These are phyloP conservation scores for Acanthamoeba culbertsoni DNA, from an alignment of 208 protist species.

Conservation along the genomic window DNA sequence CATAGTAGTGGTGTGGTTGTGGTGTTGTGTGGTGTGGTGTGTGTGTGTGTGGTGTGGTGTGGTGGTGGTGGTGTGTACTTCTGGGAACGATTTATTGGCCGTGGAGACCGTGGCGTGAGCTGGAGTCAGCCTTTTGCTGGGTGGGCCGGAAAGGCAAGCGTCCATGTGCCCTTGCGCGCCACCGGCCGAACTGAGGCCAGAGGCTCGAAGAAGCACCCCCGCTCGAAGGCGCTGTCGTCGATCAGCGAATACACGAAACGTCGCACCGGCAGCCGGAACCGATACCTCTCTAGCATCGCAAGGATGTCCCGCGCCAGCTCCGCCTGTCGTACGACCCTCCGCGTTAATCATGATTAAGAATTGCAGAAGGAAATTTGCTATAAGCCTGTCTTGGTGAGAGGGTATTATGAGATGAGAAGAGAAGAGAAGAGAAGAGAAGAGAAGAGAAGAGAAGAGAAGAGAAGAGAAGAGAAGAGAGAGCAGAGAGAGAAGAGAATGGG, in stretches of 20 bases:
- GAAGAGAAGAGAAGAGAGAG: too few relatives aligned
- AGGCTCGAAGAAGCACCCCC: background rate
- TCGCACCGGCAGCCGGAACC: background rate
- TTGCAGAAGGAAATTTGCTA: background rate
- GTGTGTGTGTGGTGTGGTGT: too few relatives aligned
- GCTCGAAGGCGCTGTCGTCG: background rate
- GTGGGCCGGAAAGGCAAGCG: background rate
- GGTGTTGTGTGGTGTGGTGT: too few relatives aligned
- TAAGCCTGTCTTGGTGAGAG: too few relatives aligned
- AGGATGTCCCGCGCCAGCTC: background rate
- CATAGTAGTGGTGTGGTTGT: too few relatives aligned
- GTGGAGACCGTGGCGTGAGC: too few relatives aligned
- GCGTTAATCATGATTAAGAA: too few relatives aligned
- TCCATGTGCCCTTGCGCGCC: constrained; percentile 24
- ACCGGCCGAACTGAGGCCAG: background rate
- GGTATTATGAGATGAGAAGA: too few relatives aligned
- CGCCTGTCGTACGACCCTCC: background rate
- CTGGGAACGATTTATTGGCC: too few relatives aligned
- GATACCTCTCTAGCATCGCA: background rate
- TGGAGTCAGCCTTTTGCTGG: background rate
- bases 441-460: too few relatives aligned
- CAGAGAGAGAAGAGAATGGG: background rate
- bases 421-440: too few relatives aligned
- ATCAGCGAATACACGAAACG: constrained; percentile 19
- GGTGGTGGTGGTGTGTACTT: too few relatives aligned